These are phyloP conservation scores for Yamadazyma atlantica DNA, from an alignment of 1,139 yeast genomes.

Conservation along the genomic window DNA sequence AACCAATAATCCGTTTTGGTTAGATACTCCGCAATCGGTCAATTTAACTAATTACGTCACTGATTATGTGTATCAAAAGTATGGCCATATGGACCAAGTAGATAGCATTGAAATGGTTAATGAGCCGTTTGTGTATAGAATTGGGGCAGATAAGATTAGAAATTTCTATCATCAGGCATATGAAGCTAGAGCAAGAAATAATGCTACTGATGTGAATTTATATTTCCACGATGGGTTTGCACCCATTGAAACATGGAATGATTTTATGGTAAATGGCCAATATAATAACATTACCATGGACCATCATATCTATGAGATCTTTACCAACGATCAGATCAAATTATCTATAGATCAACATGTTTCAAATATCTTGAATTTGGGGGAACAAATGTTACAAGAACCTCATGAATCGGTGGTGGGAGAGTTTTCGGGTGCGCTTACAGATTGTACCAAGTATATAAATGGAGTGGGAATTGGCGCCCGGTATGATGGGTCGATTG, in stretches of 20 bases:
- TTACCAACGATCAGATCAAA: conserved; percentile 19
- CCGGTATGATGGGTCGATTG: conserved; percentile 21
- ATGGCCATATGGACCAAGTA: conserved; percentile 17
- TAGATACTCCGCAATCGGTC: conserved; percentile 16
- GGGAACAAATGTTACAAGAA: conserved; percentile 16
- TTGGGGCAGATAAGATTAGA: conserved; percentile 16
- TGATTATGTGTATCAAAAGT: conserved; percentile 20
- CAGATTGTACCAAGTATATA: conserved; percentile 27
- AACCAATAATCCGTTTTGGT: conserved; percentile 13
- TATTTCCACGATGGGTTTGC: conserved; percentile 25
- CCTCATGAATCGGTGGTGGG: conserved; percentile 23
- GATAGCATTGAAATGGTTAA: conserved; percentile 23
- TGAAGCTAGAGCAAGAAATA: conserved; percentile 5
- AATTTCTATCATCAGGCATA: conserved; percentile 17
- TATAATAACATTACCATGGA: conserved; percentile 16
- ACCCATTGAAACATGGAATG: conserved; percentile 21
- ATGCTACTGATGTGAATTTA: conserved; percentile 13
- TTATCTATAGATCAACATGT: conserved; percentile 17
- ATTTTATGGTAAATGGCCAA: conserved; percentile 12
- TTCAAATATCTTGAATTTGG: conserved; percentile 15
- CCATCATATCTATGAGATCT: conserved; percentile 27
- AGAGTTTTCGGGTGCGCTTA: conserved; percentile 27
- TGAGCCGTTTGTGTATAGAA: conserved; percentile 22
- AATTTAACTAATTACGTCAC: conserved; percentile 17
- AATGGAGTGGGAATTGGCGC: conserved; percentile 27